phyloP scores from a whole-genome alignment of 208 protist genomes.

The Wallacemonas rigidus region DNA sequence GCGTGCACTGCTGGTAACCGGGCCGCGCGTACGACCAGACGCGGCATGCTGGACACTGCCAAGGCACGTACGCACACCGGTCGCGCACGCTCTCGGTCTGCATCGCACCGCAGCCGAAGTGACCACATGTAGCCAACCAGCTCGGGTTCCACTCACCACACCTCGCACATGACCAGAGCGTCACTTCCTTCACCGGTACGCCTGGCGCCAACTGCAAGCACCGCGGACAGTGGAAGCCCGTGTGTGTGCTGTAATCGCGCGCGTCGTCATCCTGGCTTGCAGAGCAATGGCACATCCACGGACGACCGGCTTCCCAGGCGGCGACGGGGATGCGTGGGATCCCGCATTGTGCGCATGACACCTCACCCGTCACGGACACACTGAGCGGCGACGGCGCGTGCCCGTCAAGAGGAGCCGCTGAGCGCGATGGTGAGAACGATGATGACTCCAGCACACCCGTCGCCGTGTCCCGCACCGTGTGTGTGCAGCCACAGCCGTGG shows the following conservation, averaged over 20 bases:
- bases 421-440: neutral
- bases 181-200: conserved; percentile 28
- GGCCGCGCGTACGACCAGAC: conserved; percentile 22
- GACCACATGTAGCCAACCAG: conserved; percentile 40
- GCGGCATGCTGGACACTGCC: conserved; percentile 51
- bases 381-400: neutral
- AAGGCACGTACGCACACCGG: conserved; percentile 40
- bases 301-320: conserved; percentile 34
- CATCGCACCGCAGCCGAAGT: conserved; percentile 40
- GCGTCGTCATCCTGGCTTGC: neutral
- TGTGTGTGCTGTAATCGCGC: conserved; percentile 17
- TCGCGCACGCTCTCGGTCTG: neutral
- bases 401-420: neutral
- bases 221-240: conserved; percentile 32
- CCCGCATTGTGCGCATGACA: conserved; percentile 38
- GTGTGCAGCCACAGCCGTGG: conserved; percentile 31
- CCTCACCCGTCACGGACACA: neutral
- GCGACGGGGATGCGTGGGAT: conserved; percentile 30
- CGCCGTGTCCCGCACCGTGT: conserved; percentile 21
- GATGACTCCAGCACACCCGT: neutral
- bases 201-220: conserved; percentile 49
- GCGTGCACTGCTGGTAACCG: conserved; percentile 26
- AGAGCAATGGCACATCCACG: conserved; percentile 51
- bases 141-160: conserved; percentile 35
- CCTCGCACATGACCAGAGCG: conserved; percentile 51